Evolutionary conservation across 1,284 basidiomycete genomes (phyloP), one percentile per base, ranked within the genome.

Genomic region (Heliocybe sulcata): DNA sequence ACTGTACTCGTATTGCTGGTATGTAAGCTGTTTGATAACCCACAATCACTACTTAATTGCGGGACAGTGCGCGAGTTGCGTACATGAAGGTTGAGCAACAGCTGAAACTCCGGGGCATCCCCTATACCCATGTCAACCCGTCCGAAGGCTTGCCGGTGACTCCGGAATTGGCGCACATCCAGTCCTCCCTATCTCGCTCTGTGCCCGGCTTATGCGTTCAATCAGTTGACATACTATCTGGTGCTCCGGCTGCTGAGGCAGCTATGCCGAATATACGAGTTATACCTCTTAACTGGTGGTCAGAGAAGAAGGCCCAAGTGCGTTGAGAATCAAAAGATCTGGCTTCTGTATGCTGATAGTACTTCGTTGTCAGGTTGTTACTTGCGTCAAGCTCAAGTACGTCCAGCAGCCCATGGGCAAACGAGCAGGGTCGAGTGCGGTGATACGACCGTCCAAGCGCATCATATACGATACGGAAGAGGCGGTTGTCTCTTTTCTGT

Each of bases 211-310:
- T 96, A 3, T 91, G 88, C 59, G 89, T 96, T 25, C 82, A 89
- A 60, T 88, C 92, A 0, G 76, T 81, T 20, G 83, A 92, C 59
- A 85, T 96, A 50, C 76, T 94, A 26, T 85, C 86, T 0, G 88
- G 86, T 12, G 87, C 87, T 1, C 85, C 87, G 2, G 88, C 90
- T 1, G 87, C 85, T n/a, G 90, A 92, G 64, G 90, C 92, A 2
- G 91, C 91, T 6, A 90, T 92, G 84, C 87, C 89, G 4, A 94
- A 93, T 65, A 92, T 96, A 53, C 87, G 87, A 45, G 83, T 97
- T 53, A 87, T 92, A 58, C 87, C 94, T 3, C 77, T 91, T 25
- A 87, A 93, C 61, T 96, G 94, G 93, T 94, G 93, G 91, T 87
- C 87, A 27, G 83, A 85, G 48, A 80, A 83, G 58, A 82, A 81